These are phyloP conservation scores for Chara braunii DNA, from an alignment of 139 green algal species.

Conservation along the genomic window DNA sequence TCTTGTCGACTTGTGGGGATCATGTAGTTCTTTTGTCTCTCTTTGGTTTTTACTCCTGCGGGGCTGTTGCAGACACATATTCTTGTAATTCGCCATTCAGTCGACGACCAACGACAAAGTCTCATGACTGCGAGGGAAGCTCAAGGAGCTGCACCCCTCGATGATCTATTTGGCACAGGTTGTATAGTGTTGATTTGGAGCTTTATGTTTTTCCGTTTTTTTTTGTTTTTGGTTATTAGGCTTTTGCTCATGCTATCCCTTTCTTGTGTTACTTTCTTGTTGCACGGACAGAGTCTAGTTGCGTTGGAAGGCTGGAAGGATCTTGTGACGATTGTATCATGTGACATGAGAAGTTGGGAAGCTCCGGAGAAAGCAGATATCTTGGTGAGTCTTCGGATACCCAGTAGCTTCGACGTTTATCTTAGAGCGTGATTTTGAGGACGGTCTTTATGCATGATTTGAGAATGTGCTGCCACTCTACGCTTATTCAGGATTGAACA, in stretches of 20 bases:
- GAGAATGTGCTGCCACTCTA: neutral
- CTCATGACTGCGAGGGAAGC: too few relatives aligned
- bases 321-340: conserved; percentile 58
- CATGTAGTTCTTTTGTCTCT: too few relatives aligned
- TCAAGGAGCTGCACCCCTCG: too few relatives aligned
- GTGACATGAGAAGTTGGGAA: conserved; percentile 80
- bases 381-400: conserved; percentile 55
- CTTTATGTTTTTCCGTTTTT: neutral
- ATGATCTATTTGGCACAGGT: too few relatives aligned
- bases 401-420: too few relatives aligned
- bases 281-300: conserved; percentile 47
- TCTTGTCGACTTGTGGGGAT: too few relatives aligned
- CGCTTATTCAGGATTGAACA: neutral
- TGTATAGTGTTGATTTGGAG: neutral
- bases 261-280: neutral
- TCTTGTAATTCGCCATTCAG: too few relatives aligned
- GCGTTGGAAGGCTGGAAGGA: conserved; percentile 55
- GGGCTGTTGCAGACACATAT: too few relatives aligned
- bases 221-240: neutral
- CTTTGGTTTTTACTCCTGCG: too few relatives aligned
- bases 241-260: neutral
- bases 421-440: too few relatives aligned
- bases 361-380: conserved; percentile 76
- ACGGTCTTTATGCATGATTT: too few relatives aligned
- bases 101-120: too few relatives aligned